Conservation (phyloP, 2,329 filamentous ascomycete genomes). For the Diaporthe sp. region DNA sequence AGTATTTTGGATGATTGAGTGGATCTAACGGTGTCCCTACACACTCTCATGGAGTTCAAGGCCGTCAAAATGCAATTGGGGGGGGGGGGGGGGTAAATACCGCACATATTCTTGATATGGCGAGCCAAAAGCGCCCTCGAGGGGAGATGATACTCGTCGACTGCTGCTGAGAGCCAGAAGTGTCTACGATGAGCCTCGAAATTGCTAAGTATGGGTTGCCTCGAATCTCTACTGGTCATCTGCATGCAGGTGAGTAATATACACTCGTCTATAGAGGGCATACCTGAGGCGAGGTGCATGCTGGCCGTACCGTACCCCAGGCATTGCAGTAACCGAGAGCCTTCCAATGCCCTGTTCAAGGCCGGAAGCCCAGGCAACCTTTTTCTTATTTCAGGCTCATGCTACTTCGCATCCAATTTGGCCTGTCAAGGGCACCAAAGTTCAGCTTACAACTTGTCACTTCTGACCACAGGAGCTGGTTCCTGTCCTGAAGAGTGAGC, state of each 20-base stretch:
- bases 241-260: neutral
- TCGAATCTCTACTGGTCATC: neutral
- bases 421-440: no score
- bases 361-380: neutral
- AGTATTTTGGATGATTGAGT: neutral
- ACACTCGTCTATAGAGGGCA: neutral
- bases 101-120: neutral
- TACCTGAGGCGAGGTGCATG: neutral
- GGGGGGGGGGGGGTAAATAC: no score
- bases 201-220: neutral
- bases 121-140: no score
- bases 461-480: neutral
- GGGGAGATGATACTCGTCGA: neutral
- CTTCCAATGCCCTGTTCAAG: neutral
- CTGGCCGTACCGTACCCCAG: neutral
- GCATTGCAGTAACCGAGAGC: neutral
- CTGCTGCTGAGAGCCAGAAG: neutral
- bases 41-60: neutral
- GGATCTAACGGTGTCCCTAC: neutral
- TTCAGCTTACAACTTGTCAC: neutral
- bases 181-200: neutral
- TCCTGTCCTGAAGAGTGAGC: neutral
- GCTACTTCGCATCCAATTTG: neutral
- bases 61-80: neutral
- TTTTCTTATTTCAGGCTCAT: no score